Evolutionary conservation across 176 grass and related monocot species (phyloP), one percentile per base, ranked within the genome.

Genomic region (Tillandsia fasciculata): DNA sequence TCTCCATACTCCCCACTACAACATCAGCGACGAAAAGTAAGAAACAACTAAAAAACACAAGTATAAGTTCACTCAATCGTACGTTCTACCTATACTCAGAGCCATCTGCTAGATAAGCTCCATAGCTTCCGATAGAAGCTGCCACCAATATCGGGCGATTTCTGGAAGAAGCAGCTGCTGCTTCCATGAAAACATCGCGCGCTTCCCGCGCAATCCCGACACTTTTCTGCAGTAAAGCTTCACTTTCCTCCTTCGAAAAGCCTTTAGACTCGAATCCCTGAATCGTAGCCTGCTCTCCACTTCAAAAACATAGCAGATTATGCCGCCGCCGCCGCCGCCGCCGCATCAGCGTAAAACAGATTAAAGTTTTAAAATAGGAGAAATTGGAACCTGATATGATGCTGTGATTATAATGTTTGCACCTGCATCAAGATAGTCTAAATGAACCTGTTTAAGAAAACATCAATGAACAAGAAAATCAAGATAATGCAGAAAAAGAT

Each of bases 61-160:
- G 7, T 7, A 61, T 8, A 61, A 20, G 17, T 5, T 10, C 9
- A 15, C 22, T 3, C n/a, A 61, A 61, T 56, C 4, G 50, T 42
- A n/a, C 5, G 13, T 50, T 7, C 24, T 82, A 97, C 94, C 90
- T 93, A 72, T 99, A 99, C 64, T 99, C 94, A 26, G 94, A 99
- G 9, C 94, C 94, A 84, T 99, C 94, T 51, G 94, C 94, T 65
- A 99, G 78, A 84, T 90, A 99, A 64, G 94, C 94, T 70, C 94
- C 94, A 67, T 99, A 99, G 74, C 94, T 99, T 68, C 94, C 90
- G 20, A 99, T 65, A 2, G 94, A 99, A 50, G 94, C 90, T n/a
- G 87, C 89, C 53, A 99, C 87, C 49, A 93, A 79, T 26, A 99
- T 77, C 23, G 86, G 87, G 57, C 76, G 76, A 15, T 80, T 84